Conservation (phyloP, 495 filamentous ascomycete species). For the Aspergillus avenaceus region DNA sequence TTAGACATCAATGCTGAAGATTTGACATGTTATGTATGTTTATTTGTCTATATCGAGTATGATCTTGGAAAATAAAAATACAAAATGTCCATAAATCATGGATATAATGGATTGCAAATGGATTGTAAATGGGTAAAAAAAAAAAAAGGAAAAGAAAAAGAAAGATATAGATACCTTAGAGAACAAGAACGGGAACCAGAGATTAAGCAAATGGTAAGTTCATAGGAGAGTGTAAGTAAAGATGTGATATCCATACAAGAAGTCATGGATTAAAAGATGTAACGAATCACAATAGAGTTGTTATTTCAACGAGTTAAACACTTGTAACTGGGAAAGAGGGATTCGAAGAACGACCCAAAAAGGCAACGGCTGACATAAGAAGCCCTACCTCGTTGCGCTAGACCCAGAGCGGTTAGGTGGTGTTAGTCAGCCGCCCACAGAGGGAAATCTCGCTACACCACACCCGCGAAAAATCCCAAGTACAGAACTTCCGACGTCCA, state of each 20-base stretch:
- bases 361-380: slow-evolving; percentile 21
- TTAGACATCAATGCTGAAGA: background rate
- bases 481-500: slow-evolving; percentile 28
- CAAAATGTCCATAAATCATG: no score
- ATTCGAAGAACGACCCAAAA: background rate
- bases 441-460: slow-evolving; percentile 35
- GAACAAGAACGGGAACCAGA: no score
- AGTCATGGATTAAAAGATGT: no score
- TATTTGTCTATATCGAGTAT: background rate
- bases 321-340: background rate
- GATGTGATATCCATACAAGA: no score
- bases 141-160: no score
- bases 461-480: slow-evolving; percentile 22
- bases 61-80: background rate
- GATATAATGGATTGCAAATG: no score
- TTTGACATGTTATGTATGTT: background rate
- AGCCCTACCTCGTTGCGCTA: slow-evolving; percentile 21
- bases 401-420: slow-evolving; percentile 15
- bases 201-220: no score
- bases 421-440: slow-evolving; percentile 27
- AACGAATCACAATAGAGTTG: no score
- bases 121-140: no score
- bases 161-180: no score
- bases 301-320: no score
- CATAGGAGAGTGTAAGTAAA: no score